Percentiles rank a stretch among this genome's conserved stretches.
Evolutionary conservation across 179 eudicot genomes (phyloP).

Genomic region (Nepenthes alata): DNA sequence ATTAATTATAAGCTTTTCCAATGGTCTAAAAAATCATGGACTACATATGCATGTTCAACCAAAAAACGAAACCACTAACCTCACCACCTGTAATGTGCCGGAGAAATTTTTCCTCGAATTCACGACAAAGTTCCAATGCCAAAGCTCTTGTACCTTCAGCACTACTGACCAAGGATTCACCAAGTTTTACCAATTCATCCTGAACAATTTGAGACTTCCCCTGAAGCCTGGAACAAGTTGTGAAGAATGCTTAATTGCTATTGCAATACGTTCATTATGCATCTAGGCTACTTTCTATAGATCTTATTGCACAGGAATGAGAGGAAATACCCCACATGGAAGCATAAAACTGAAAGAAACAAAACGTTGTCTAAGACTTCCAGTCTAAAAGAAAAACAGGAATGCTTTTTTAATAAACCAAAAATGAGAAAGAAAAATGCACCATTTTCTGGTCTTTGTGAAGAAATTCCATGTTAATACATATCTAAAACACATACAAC

Average conservation of each 20-base stretch:
- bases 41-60: neutral
- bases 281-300: too few relatives aligned
- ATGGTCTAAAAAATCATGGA: neutral
- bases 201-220: slow-evolving; percentile 93
- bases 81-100: slow-evolving; percentile 88
- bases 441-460: too few relatives aligned
- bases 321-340: too few relatives aligned
- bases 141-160: slow-evolving; percentile 88
- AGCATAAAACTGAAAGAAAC: too few relatives aligned
- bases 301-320: too few relatives aligned
- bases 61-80: slow-evolving; percentile 36
- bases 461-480: too few relatives aligned
- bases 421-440: too few relatives aligned
- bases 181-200: slow-evolving; percentile 90
- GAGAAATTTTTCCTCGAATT: slow-evolving; percentile 95
- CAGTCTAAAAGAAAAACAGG: too few relatives aligned
- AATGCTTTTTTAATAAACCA: too few relatives aligned
- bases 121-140: slow-evolving; percentile 97
- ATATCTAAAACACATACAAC: too few relatives aligned
- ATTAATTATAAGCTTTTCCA: neutral
- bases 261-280: neutral
- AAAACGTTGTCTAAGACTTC: too few relatives aligned
- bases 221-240: slow-evolving; percentile 60
- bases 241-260: neutral
- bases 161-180: slow-evolving; percentile 82